Evolutionary conservation across 305 asterid species (phyloP).

Genomic region (Petunia hybrid): DNA sequence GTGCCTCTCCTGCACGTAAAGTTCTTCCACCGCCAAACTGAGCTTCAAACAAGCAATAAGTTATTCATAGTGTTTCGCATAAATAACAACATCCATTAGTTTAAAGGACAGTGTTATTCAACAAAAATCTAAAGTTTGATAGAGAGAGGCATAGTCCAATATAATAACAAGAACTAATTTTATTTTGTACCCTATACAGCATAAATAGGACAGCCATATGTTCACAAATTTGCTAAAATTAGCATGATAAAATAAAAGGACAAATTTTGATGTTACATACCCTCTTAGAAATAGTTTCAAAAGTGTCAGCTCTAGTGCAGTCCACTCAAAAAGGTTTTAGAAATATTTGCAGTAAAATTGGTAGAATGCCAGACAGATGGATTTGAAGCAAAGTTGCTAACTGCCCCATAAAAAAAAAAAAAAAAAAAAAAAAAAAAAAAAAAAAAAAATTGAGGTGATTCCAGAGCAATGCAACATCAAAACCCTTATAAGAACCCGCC

Average conservation of each 20-base stretch:
- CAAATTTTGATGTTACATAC: too few relatives aligned
- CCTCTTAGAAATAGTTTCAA: not conserved
- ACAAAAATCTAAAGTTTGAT: constrained; percentile 17
- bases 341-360: not conserved
- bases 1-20: constrained; percentile 84
- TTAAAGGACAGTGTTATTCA: not conserved
- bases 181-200: not conserved
- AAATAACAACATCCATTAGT: constrained; percentile 8
- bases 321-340: not conserved
- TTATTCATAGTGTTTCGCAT: constrained; percentile 6
- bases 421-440: not conserved
- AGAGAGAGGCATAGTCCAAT: constrained; percentile 13
- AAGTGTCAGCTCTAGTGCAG: constrained; percentile 1
- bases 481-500: not conserved
- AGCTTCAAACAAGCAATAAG: constrained; percentile 32
- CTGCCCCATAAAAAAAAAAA: constrained; percentile 12
- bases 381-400: not conserved
- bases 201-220: not conserved
- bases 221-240: not conserved
- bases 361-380: not conserved
- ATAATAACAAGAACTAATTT: constrained; percentile 19
- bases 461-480: not conserved
- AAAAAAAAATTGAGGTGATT: not conserved
- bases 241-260: not conserved
- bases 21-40: constrained; percentile 95